A percentile compares a stretch with the other conserved stretches of the same genome.
Conservation (phyloP, 306 rosid genomes). For the Prunus padus region DNA sequence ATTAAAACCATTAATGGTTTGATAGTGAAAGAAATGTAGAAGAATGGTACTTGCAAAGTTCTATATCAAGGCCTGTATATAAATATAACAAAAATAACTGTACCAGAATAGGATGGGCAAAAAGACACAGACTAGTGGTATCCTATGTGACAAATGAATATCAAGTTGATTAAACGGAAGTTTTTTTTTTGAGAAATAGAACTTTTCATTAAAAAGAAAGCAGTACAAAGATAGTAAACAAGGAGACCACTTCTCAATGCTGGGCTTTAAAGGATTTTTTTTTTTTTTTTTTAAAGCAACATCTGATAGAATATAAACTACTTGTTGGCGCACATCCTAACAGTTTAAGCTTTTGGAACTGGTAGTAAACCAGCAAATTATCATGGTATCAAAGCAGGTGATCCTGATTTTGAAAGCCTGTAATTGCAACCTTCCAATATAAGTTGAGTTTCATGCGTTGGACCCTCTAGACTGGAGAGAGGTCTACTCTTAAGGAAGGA, state of each 20-base stretch:
- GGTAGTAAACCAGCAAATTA: not conserved
- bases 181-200: not conserved
- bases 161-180: not conserved
- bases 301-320: not conserved
- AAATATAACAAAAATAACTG: not conserved
- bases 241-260: not conserved
- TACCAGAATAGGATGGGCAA: not conserved
- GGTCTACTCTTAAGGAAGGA: not conserved
- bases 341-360: too few species aligned
- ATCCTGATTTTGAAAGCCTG: not conserved
- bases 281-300: too few species aligned
- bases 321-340: not conserved
- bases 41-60: not conserved
- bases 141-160: not conserved
- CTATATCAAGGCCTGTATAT: not conserved
- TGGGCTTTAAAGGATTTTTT: too few species aligned
- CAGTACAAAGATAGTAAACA: not conserved
- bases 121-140: not conserved
- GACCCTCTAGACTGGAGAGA: not conserved
- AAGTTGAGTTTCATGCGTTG: not conserved
- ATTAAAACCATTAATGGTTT: not conserved
- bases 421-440: slow-evolving; percentile 5
- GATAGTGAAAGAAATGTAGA: not conserved
- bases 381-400: not conserved
- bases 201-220: not conserved